A percentile compares a stretch with the other conserved stretches of the same genome.
Evolutionary conservation across 2,329 filamentous ascomycete genomes (phyloP).

Genomic region (Pseudogymnoascus sp.): DNA sequence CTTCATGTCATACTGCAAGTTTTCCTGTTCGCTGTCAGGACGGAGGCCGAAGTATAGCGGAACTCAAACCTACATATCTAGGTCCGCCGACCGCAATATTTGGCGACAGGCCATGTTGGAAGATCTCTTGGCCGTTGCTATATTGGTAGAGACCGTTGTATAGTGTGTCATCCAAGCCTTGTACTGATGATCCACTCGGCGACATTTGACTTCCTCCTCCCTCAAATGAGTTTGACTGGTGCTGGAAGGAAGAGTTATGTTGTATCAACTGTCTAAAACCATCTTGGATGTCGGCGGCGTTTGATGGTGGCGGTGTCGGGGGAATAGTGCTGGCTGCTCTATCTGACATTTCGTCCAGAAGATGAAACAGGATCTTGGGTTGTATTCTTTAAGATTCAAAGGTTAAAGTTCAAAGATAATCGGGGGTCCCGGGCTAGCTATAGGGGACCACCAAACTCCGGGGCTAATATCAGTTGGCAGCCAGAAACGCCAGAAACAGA

Average conservation of each 20-base stretch:
- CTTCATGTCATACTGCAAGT: background rate
- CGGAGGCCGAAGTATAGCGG: background rate
- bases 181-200: background rate
- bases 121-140: background rate
- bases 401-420: background rate
- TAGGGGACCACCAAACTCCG: background rate
- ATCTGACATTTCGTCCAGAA: background rate
- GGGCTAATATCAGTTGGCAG: background rate
- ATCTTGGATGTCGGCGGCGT: background rate
- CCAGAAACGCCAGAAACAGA: background rate
- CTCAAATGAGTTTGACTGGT: background rate
- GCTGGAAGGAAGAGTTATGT: background rate
- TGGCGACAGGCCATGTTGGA: background rate
- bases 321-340: background rate
- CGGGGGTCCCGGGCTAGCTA: background rate
- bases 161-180: background rate
- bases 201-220: background rate
- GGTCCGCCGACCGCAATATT: background rate
- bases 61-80: background rate
- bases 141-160: background rate
- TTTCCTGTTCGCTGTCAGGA: background rate
- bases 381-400: constrained; percentile 3
- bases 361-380: background rate
- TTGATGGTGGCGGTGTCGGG: background rate
- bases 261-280: background rate